Evolutionary conservation across 2,329 filamentous ascomycete species (phyloP), one percentile per base, ranked within the genome.

Genomic region (Cercospora brassicicola): DNA sequence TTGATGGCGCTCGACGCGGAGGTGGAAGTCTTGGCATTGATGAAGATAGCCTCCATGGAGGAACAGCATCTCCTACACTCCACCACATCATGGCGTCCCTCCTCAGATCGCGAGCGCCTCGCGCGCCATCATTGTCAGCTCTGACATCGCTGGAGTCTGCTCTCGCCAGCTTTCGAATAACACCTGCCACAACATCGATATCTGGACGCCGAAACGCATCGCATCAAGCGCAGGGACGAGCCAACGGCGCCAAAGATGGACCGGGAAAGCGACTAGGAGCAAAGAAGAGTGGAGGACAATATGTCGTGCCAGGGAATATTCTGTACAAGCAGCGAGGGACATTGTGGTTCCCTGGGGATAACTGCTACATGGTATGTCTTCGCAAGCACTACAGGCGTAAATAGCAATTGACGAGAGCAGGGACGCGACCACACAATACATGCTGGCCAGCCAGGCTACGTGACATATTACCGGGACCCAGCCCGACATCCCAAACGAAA

Each of bases 391-490:
- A 15, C 9, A 18, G 20, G n/a, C 11, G 30, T 4, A 9, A 7
- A 20, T 10, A 28, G 10, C 13, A 66, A 39, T 63, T 71, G 23
- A 71, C 23, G 62, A 42, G 11, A 57, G 4, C 62, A 78, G 76
- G 95, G 95, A 61, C 91, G 95, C 69, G 94, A 99, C 80, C 95
- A 98, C 84, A 98, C 94, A 61, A 96, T 99, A 78, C 96, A 92
- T 81, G 89, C 95, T 63, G 90, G 89, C 68, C 88, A 91, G 65
- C 86, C 90, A 3, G 95, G 95, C 71, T 99, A 96, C 81, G 95
- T 99, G 69, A 93, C 95, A 75, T 99, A 97, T 87, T 99, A 99
- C 85, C 89, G 90, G 77, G 94, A 99, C 78, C 93, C 94, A 0
- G 81, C 86, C 33, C 86, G 85, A 67, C 93, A 98, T 80, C 91